Base-by-base conservation (phyloP, 345 rosid genomes). In the Stellera chamaejasme region DNA sequence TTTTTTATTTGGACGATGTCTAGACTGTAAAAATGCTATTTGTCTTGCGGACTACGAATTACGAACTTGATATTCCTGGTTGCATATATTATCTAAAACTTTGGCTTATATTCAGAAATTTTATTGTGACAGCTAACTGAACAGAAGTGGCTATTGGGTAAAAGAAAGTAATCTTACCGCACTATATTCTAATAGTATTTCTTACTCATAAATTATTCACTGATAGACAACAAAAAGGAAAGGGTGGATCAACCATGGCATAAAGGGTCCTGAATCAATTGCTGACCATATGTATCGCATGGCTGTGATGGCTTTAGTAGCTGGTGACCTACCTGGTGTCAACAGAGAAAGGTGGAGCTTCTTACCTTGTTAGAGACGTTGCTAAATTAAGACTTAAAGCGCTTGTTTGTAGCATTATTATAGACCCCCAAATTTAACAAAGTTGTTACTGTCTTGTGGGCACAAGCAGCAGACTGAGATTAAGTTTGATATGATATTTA, bases 221-320 rank as follows among this genome's bases (percentile, higher is more conserved):
- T 48, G 44, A 55, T 58, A 92, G 98, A 86, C 93, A 11, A 92
- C 98, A 10, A 92, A 92, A 71, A 84, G 98, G 65, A 80, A 86
- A 62, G 98, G 97, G 51, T 92, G 98, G 98, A 76, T 92, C 44
- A 84, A 84, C 70, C 85, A 88, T 64, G 98, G 83, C 52, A 80
- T 92, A 15, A 75, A 75, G 52, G 82, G 82, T 63, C 82, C 98
- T 50, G 94, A 92, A 65, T 88, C 98, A 3, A 82, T 92, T 58
- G 87, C 96, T 47, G 97, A 88, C 74, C 98, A 92, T 58, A 92
- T 92, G 98, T 84, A 88, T 64, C 77, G 96, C 50, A 92, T 88
- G 98, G 81, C 96, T 60, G 66, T 92, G 52, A 88, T 92, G 98
- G 91, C 85, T 56, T 71, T 92, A 56, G 79, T 88, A 48, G 84